Base-by-base conservation (phyloP, 2,329 filamentous ascomycete species). In the Claviceps maximensis region DNA sequence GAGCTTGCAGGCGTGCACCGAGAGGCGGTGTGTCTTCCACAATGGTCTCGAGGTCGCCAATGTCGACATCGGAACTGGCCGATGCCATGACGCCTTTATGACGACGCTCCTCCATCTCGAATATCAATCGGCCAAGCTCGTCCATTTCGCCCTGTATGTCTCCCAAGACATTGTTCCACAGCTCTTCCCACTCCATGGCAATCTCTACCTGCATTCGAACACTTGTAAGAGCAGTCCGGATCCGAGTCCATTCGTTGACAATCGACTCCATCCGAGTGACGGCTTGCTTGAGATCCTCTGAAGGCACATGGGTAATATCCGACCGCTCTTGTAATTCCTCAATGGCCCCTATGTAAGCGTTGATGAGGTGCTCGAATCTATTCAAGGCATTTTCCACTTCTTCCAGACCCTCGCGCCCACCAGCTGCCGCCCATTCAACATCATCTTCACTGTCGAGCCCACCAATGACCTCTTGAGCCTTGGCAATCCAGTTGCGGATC, bases 141-240 rank as follows among this genome's bases (percentile, higher is more conserved):
- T 93, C 87, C 69, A 82, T 84, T 69, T 98, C 93, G 57, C 84
- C 82, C 51, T 90, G 87, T 56, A 97, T 95, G 65, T 97, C 91
- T 46, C 90, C 91, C 2, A 98, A 74, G 3, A 97, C 91, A 58
- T 80, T 88, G 61, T 89, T 89, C 91, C 93, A 97, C 38, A 98
- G 75, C 69, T 97, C 90, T 67, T 96, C 90, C 91, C 91, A 98
- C 65, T 98, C 93, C 89, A 97, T 95, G 47, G 93, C 93, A 54
- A 95, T 83, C 68, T 97, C 93, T 19, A 98, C 91, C 64, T 97
- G 91, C 48, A 80, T 80, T 65, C 95, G 95, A 53, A 95, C 86
- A 27, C 72, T 83, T 57, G 85, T 86, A 50, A 98, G 72, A 1
- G 86, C 84, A 44, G 74, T 75, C 61, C 89, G 86, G 61, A 96